Conservation (phyloP, 2,329 filamentous ascomycete genomes). For the Ophiobolus disseminans region DNA sequence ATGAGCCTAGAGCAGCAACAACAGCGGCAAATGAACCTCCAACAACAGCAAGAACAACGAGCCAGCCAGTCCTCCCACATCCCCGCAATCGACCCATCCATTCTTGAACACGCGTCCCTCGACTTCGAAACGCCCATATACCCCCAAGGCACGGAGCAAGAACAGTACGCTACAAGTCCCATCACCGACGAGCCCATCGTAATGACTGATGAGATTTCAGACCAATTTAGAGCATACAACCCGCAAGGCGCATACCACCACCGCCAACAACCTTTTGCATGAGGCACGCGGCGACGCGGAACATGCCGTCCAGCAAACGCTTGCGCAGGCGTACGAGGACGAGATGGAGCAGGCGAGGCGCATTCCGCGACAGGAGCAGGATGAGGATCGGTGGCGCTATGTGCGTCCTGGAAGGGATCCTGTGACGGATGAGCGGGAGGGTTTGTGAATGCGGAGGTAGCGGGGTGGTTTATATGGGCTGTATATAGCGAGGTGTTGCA, state of each 20-base stretch:
- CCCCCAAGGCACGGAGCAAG: constrained; percentile 23
- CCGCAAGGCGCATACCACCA: constrained; percentile 26
- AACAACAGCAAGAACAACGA: too few species aligned
- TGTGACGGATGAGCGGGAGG: constrained; percentile 12
- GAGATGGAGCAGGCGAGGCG: not conserved
- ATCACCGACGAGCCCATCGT: constrained; percentile 16
- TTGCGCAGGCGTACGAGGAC: not conserved
- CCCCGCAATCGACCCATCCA: constrained; percentile 37
- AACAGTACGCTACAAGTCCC: constrained; percentile 18
- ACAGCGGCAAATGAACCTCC: too few species aligned
- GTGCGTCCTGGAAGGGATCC: constrained; percentile 30
- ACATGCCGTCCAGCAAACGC: not conserved
- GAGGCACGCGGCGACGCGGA: too few species aligned
- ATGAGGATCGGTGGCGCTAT: constrained; percentile 37
- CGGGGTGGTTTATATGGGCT: too few species aligned
- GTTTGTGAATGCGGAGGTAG: not conserved
- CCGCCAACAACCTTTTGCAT: constrained; percentile 11
- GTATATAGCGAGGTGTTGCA: too few species aligned
- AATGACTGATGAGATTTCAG: constrained; percentile 42
- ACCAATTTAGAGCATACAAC: constrained; percentile 38
- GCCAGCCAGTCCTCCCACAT: too few species aligned
- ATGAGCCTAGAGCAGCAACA: too few species aligned
- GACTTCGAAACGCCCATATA: constrained; percentile 41
- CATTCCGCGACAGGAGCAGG: constrained; percentile 39
- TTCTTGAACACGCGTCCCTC: constrained; percentile 37